A percentile compares a stretch with the other conserved stretches of the same genome.
phyloP scores from a whole-genome alignment of 495 filamentous ascomycete genomes.

The Penicillium cinerascens region DNA sequence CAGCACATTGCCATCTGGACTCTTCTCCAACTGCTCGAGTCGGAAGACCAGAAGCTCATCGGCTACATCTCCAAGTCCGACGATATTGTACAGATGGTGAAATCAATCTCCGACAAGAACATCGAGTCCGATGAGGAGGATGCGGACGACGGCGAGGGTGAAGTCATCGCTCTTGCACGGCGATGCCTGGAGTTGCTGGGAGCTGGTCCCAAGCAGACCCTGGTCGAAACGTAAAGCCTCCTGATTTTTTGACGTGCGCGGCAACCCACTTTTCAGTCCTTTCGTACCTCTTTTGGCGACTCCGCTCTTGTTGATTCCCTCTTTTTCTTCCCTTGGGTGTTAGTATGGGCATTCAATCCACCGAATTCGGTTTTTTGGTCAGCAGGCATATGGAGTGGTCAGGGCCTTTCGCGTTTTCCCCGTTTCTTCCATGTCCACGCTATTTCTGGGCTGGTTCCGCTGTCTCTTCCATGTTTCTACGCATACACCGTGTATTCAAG shows the following conservation, averaged over 20 bases:
- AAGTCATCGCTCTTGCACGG: slow-evolving; percentile 87
- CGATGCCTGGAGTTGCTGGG: slow-evolving; percentile 85
- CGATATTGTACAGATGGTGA: slow-evolving; percentile 86
- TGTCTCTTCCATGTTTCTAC: slow-evolving; percentile 25
- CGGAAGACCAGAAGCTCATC: slow-evolving; percentile 82
- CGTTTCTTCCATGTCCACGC: slow-evolving; percentile 17
- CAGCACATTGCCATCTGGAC: slow-evolving; percentile 99
- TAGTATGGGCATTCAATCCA: slow-evolving; percentile 35
- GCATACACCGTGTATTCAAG: slow-evolving; percentile 35
- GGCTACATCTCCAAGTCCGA: slow-evolving; percentile 81
- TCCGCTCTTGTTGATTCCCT: slow-evolving; percentile 6
- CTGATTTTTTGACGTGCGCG: slow-evolving; percentile 5
- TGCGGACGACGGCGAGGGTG: slow-evolving; percentile 87
- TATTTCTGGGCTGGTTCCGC: slow-evolving; percentile 21
- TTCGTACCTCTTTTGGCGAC: slow-evolving; percentile 8
- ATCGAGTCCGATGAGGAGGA: slow-evolving; percentile 89
- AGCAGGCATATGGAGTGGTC: slow-evolving; percentile 42
- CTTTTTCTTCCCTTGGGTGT: slow-evolving; percentile 24
- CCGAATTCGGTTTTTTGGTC: slow-evolving; percentile 24
- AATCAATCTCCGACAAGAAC: slow-evolving; percentile 81
- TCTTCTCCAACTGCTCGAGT: slow-evolving; percentile 89
- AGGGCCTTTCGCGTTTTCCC: slow-evolving; percentile 16
- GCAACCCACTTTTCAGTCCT: slow-evolving; percentile 13
- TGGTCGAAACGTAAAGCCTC: slow-evolving; percentile 50
- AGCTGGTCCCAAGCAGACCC: slow-evolving; percentile 52